Base-by-base conservation (phyloP, 345 rosid species). In the Gossypium sturtianum region DNA sequence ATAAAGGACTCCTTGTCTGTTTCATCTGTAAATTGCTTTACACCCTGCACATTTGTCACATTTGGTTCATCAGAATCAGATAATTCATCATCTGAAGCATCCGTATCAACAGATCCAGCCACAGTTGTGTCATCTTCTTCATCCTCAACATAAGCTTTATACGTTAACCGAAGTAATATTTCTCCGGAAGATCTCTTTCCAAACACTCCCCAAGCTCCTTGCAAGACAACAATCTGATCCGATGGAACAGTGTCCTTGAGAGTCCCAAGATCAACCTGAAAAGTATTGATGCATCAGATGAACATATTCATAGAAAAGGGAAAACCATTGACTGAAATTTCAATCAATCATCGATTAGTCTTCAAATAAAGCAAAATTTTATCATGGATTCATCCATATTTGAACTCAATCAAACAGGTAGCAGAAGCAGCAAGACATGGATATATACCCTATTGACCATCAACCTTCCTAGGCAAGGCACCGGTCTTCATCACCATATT, bases 101-200 rank as follows among this genome's bases (percentile, higher is more conserved):
- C 89, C 17, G 80, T 76, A 62, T 85, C 85, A 56, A 60, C 56
- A 23, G 85, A 78, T 84, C 79, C 85, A 58, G 79, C 85, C 70
- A 70, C 79, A 61, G 80, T 54, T 62, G 79, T 85, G 74, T 91
- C 95, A 78, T 94, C 98, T 76, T 92, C 98, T 86, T 92, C 98
- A 72, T 94, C 98, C 86, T 94, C 98, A 77, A 92, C 98, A 76
- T 92, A 94, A 65, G 87, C 97, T 87, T 94, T 94, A 82, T 92
- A 94, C 56, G 98, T 94, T 54, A 94, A 90, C 73, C 98, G 89
- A 77, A 94, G 89, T 43, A 91, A 80, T 73, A 92, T 81, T 83
- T 92, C 97, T 71, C 98, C 98, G 22, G 91, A 75, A 77, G 95
- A 86, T 29, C 94, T 81, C 76, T 88, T 91, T 64, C 94, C 74